Evolutionary conservation across 2,329 filamentous ascomycete species (phyloP), one percentile per base, ranked within the genome.

Genomic region (Pseudopyrenochaeta lycopersici): DNA sequence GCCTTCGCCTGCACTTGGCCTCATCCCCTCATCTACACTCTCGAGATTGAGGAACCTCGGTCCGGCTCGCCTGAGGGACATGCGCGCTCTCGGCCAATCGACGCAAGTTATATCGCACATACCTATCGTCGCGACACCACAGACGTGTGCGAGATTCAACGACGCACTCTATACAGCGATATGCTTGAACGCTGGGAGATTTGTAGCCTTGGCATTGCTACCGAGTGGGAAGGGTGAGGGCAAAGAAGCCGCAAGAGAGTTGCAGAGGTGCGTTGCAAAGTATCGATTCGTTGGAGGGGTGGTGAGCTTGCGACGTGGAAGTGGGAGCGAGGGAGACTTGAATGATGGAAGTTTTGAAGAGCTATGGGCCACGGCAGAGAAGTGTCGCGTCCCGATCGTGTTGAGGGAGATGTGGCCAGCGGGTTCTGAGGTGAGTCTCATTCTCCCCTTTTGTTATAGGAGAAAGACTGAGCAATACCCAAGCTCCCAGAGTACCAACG

Each of bases 281-380:
- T 68, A 79, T n/a, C 72, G 74, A 2, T 82, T 84, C 49, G 73
- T 81, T 3, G 82, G 82, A 0, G 80, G 81, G 1, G 66, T 84
- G 36, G 63, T 84, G 9, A 79, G 81, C 52, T 76, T 78, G 36
- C 7, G 18, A 21, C 4, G 11, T 10, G 4, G 18, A 11, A 54
- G 36, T 12, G 31, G 40, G n/a, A 46, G 33, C 12, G 20, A 77
- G 78, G 52, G 48, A 17, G 78, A 77, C 55, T 80, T 81, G 63
- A 79, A 84, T 39, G 77, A 76, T 27, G 62, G 66, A 29, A 67
- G 67, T 23, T 83, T 78, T 58, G 77, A 78, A 54, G 68, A 72
- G 1, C 68, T 82, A n/a, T 83, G 78, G 67, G 62, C 40, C 1
- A 60, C 62, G 12, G 78, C 76, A 5, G 66, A 76, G 56, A 73